These are phyloP conservation scores for Ashbya aceris DNA, from an alignment of 1,139 yeast species.

Conservation along the genomic window DNA sequence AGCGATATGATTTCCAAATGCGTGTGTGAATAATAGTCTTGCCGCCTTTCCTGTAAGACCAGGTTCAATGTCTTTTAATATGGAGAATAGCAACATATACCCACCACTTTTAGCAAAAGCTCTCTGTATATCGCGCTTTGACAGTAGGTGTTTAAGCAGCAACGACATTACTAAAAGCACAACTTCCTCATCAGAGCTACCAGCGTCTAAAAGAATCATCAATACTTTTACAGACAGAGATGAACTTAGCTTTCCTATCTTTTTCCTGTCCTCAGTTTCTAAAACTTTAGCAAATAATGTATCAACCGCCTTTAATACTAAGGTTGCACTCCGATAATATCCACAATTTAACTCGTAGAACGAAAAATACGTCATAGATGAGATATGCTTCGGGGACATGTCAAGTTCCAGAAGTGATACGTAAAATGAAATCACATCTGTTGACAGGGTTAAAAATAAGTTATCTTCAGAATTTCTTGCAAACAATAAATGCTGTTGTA, in stretches of 20 bases:
- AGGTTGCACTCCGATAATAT: constrained; percentile 14
- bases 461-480: constrained; percentile 31
- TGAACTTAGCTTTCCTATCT: constrained; percentile 34
- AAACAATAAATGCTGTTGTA: constrained; percentile 29
- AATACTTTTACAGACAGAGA: constrained; percentile 61
- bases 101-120: constrained; percentile 50
- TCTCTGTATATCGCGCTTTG: constrained; percentile 40
- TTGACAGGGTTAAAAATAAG: constrained; percentile 32
- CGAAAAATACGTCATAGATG: constrained; percentile 35
- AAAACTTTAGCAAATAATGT: constrained; percentile 9
- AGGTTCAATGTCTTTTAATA: constrained; percentile 12
- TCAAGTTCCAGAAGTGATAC: constrained; percentile 32
- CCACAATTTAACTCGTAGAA: constrained; percentile 32
- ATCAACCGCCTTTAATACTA: constrained; percentile 13
- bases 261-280: constrained; percentile 10
- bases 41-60: not conserved
- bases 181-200: constrained; percentile 31
- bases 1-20: not conserved
- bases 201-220: constrained; percentile 42
- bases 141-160: constrained; percentile 40
- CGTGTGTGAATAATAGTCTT: not conserved
- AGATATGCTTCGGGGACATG: constrained; percentile 34
- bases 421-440: constrained; percentile 33
- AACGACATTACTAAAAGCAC: constrained; percentile 42
- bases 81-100: constrained; percentile 39